These are phyloP conservation scores for Gaeumannomyces tritici DNA, from an alignment of 2,329 filamentous ascomycete genomes.

Conservation along the genomic window DNA sequence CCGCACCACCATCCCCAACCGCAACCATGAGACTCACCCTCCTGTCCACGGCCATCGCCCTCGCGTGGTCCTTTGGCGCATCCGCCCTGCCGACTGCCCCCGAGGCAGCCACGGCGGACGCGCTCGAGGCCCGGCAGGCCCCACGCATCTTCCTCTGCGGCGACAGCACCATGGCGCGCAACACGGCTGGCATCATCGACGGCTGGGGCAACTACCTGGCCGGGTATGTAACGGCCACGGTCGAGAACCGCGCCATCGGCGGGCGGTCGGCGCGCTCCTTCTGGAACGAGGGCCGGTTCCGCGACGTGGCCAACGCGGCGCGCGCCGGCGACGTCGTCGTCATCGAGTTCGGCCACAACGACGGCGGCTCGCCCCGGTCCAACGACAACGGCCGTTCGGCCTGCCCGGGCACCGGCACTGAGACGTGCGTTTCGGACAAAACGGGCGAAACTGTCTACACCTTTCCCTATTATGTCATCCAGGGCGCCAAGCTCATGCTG, in stretches of 20 bases:
- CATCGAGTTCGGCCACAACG: slow-evolving; percentile 65
- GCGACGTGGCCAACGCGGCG: slow-evolving; percentile 38
- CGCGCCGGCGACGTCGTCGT: slow-evolving; percentile 51
- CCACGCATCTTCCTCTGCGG: slow-evolving; percentile 36
- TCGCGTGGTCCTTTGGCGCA: neutral
- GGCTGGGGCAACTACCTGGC: slow-evolving; percentile 50
- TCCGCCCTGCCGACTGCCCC: neutral
- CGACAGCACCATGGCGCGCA: slow-evolving; percentile 43
- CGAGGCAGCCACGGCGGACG: neutral
- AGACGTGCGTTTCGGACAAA: slow-evolving; percentile 38
- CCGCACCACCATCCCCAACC: neutral
- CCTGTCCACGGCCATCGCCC: neutral
- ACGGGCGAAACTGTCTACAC: slow-evolving; percentile 47
- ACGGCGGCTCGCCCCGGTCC: slow-evolving; percentile 43
- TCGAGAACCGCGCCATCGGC: slow-evolving; percentile 59
- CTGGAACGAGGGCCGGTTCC: slow-evolving; percentile 56
- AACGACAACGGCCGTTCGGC: slow-evolving; percentile 51
- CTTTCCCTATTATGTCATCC: slow-evolving; percentile 48
- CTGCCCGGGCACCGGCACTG: slow-evolving; percentile 40
- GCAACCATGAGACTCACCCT: neutral
- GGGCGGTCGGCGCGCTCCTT: slow-evolving; percentile 59
- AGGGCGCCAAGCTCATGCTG: slow-evolving; percentile 42
- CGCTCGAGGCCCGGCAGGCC: neutral
- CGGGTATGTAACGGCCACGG: slow-evolving; percentile 24
- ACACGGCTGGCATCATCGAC: slow-evolving; percentile 19